Base-by-base conservation (phyloP, 495 filamentous ascomycete species). In the Neurospora sublineolata region DNA sequence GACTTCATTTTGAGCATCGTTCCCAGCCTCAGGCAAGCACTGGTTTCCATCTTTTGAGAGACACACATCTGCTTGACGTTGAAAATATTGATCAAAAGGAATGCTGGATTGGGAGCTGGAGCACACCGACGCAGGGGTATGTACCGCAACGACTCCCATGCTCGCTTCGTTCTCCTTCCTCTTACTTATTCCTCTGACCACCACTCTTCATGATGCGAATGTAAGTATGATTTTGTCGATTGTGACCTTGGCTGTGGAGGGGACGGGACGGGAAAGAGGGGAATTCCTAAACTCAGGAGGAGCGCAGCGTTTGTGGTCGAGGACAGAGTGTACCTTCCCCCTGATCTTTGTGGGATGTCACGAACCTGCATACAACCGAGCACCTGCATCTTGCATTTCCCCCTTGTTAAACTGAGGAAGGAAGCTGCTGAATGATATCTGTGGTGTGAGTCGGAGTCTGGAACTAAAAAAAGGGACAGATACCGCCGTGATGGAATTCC, bases 281-380 rank as follows among this genome's bases (percentile, higher is more conserved):
- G 52, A 33, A 64, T 16, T 33, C 27, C 52, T 16, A 9, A 33
- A 33, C 4, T 33, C 23, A 33, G 27, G 27, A 64, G 27, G 27
- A 64, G 8, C 52, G 14, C 23, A 33, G 23, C 12, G 12, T 64
- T 64, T 64, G 52, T 64, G 52, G 23, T 36, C 52, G 52, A 64
- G 27, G 52, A 64, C 23, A 33, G 52, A 33, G 30, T 33, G 27
- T 64, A 64, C 52, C 52, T 64, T 8, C 52, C 52, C 27, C 14
- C 27, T 18, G 52, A 27, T 6, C 52, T 64, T 60, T 64, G 27
- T 64, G 30, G 14, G 46, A 58, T 58, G 46, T 27, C 46, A 58
- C 46, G 46, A 72, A 74, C 74, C 76, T 79, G 77, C 77, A 78
- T 78, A 72, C 72, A 75, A 72, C 76, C 77, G 77, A 78, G 75